Evolutionary conservation across 1,284 basidiomycete species (phyloP).

Genomic region (Apiotrichum gracile): DNA sequence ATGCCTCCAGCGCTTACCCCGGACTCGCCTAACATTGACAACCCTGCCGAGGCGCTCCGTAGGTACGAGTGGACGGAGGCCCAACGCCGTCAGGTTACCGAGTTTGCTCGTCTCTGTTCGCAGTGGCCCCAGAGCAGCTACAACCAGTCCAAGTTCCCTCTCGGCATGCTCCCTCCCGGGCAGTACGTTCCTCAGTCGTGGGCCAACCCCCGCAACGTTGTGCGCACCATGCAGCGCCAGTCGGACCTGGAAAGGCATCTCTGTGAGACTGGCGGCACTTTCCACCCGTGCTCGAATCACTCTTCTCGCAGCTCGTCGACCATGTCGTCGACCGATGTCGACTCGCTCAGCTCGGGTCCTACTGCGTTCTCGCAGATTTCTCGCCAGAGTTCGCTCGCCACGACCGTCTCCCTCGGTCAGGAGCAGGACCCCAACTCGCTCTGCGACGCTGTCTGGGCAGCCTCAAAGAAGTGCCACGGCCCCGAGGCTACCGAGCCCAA

Average conservation of each 20-base stretch:
- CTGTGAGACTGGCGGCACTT: constrained; percentile 16
- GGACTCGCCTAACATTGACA: constrained; percentile 14
- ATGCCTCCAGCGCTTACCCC: constrained; percentile 15
- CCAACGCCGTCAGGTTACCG: constrained; percentile 27
- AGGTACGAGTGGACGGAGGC: constrained; percentile 32
- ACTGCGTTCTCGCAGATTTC: constrained; percentile 15
- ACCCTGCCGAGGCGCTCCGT: constrained; percentile 16
- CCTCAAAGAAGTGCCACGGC: not conserved
- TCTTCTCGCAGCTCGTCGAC: constrained; percentile 14
- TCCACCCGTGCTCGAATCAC: constrained; percentile 19
- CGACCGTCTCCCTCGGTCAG: constrained; percentile 5
- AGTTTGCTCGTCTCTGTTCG: constrained; percentile 39
- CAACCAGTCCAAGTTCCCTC: constrained; percentile 59
- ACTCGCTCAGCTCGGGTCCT: constrained; percentile 13
- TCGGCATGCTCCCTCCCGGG: not conserved
- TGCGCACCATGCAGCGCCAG: constrained; percentile 59
- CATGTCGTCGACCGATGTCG: constrained; percentile 17
- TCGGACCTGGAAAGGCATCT: constrained; percentile 44
- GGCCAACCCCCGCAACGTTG: constrained; percentile 60
- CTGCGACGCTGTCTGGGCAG: constrained; percentile 16
- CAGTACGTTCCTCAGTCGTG: constrained; percentile 66
- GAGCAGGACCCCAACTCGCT: constrained; percentile 2
- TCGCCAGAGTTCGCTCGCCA: constrained; percentile 22
- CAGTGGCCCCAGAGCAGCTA: constrained; percentile 77
- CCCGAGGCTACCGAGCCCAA: constrained; percentile 10